A percentile compares a stretch with the other conserved stretches of the same genome.
Evolutionary conservation across 495 filamentous ascomycete genomes (phyloP).

Genomic region (Trypethelium eluteriae): DNA sequence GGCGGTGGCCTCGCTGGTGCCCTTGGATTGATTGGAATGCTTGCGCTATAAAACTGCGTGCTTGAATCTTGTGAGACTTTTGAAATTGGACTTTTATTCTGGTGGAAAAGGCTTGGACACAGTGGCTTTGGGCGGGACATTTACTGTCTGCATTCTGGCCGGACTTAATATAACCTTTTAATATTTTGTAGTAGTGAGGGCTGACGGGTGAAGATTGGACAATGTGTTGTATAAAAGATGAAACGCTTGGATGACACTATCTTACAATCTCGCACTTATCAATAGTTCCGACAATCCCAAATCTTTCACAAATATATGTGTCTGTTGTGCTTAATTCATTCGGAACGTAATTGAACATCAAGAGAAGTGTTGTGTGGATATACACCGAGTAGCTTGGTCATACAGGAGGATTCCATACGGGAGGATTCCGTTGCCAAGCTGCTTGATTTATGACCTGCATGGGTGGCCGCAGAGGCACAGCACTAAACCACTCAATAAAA

Average conservation of each 20-base stretch:
- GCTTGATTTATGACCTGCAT: too few species aligned
- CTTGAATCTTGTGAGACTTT: neutral
- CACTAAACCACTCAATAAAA: too few species aligned
- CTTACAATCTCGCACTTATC: neutral
- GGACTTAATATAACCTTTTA: neutral
- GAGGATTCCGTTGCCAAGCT: too few species aligned
- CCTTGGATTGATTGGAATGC: conserved; percentile 35
- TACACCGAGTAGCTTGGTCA: too few species aligned
- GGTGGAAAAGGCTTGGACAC: too few species aligned
- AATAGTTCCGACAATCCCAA: neutral
- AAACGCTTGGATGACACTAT: neutral
- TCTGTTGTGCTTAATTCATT: neutral
- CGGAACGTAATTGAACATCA: too few species aligned
- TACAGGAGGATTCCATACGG: too few species aligned
- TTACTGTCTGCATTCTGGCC: neutral
- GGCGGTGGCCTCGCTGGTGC: conserved; percentile 34
- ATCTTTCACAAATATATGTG: neutral
- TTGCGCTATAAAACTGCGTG: conserved; percentile 32
- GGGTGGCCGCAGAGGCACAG: too few species aligned
- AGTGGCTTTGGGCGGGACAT: neutral
- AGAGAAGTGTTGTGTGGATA: too few species aligned
- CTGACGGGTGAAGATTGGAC: neutral
- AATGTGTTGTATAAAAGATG: neutral
- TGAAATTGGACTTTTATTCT: neutral
- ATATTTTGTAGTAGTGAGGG: neutral